A percentile compares a stretch with the other conserved stretches of the same genome.
phyloP scores from a whole-genome alignment of 2,329 filamentous ascomycete species.

The Diaporthe helianthi region DNA sequence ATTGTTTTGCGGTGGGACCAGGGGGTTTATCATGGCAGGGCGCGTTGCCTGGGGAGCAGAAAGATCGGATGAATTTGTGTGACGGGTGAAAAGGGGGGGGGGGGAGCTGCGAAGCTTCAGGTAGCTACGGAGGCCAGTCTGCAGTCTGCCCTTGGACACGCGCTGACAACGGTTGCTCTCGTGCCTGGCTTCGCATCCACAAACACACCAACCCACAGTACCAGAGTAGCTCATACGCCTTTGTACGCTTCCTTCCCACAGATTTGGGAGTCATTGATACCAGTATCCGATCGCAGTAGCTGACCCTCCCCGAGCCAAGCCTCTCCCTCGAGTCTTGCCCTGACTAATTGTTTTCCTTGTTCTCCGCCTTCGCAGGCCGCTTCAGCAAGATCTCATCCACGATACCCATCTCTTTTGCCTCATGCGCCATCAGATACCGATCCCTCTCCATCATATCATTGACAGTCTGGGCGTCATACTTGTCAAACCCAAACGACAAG shows the following conservation, averaged over 20 bases:
- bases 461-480: constrained; percentile 81
- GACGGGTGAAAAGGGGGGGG: not conserved
- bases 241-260: no score
- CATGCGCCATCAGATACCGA: constrained; percentile 88
- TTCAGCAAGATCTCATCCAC: constrained; percentile 86
- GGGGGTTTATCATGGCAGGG: not conserved
- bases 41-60: no score
- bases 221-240: no score
- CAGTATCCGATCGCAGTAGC: not conserved
- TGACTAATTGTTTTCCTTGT: constrained; percentile 20
- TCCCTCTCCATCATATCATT: constrained; percentile 97
- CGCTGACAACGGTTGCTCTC: not conserved
- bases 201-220: not conserved
- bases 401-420: constrained; percentile 89
- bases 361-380: constrained; percentile 47
- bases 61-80: no score
- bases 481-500: constrained; percentile 74
- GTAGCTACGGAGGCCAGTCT: not conserved
- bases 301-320: no score
- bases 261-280: not conserved
- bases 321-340: not conserved
- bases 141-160: no score
- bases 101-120: not conserved
- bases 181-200: not conserved
- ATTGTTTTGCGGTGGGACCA: not conserved